Conservation (phyloP, 805 yeast genomes). For the Helenozyma baotianmanensis region DNA sequence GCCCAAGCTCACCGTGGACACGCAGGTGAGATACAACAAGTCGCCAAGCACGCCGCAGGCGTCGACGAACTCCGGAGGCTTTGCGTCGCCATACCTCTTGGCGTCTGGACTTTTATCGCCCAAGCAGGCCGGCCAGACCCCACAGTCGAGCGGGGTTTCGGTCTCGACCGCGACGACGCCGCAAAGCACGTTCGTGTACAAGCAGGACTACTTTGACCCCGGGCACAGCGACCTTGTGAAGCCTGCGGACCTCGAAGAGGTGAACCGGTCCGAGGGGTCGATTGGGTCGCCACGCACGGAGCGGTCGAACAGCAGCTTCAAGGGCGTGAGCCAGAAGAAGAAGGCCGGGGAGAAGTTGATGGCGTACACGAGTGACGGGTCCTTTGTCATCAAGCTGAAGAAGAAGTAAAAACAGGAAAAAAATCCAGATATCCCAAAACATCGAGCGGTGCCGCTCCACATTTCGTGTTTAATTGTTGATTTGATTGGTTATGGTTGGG, state of each 20-base stretch:
- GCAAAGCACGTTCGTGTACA: conserved; percentile 1
- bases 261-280: neutral
- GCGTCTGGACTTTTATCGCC: conserved; percentile 63
- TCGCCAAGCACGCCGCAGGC: conserved; percentile 39
- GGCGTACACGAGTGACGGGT: conserved; percentile 39
- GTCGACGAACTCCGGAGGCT: conserved; percentile 36
- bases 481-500: too few relatives aligned
- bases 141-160: conserved; percentile 4
- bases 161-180: conserved; percentile 6
- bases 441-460: too few relatives aligned
- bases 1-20: conserved; percentile 33
- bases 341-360: conserved; percentile 28
- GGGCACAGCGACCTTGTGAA: too few relatives aligned
- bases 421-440: neutral
- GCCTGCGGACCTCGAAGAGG: neutral
- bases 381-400: conserved; percentile 34
- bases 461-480: too few relatives aligned
- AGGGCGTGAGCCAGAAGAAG: neutral
- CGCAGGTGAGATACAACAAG: conserved; percentile 18
- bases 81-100: conserved; percentile 63
- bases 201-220: conserved; percentile 9
- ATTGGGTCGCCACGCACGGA: neutral
- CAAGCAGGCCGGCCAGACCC: conserved; percentile 17
- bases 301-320: too few relatives aligned
- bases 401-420: conserved; percentile 8